Percentiles rank a stretch among this genome's conserved stretches.
Evolutionary conservation across 352 stramenopile genomes (phyloP).

Genomic region (Pilasporangium apinafurcum): DNA sequence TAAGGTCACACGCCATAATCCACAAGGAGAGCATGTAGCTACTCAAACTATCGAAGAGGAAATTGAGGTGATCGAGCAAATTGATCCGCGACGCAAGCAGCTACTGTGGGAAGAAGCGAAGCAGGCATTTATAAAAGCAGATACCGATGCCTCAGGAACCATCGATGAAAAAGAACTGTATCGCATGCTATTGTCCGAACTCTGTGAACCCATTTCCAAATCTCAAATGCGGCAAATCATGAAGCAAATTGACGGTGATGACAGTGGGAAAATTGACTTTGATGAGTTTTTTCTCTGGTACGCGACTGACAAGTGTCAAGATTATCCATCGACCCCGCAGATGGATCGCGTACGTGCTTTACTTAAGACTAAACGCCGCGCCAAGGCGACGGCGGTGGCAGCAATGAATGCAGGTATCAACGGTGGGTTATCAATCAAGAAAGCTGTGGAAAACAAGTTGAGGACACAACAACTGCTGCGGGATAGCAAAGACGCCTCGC

Average conservation of each 20-base stretch:
- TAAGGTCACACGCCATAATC: neutral
- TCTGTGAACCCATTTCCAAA: constrained; percentile 36
- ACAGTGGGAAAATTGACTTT: constrained; percentile 38
- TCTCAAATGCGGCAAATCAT: constrained; percentile 19
- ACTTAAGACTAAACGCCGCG: constrained; percentile 24
- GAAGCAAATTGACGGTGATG: constrained; percentile 24
- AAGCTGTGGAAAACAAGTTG: constrained; percentile 11
- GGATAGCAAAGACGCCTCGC: constrained; percentile 21
- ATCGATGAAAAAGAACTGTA: constrained; percentile 31
- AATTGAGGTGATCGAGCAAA: constrained; percentile 22
- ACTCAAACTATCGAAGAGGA: constrained; percentile 4
- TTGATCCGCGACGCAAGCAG: constrained; percentile 32
- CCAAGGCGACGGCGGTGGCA: constrained; percentile 8
- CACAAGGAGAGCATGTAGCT: neutral
- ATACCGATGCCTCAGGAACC: constrained; percentile 24
- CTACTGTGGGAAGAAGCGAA: constrained; percentile 20
- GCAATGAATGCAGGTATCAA: constrained; percentile 10
- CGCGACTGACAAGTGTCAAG: constrained; percentile 37
- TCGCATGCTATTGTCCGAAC: constrained; percentile 19
- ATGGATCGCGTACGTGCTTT: constrained; percentile 23
- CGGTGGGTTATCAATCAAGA: constrained; percentile 9
- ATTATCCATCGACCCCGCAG: constrained; percentile 21
- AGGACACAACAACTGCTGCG: constrained; percentile 16
- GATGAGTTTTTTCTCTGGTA: constrained; percentile 50
- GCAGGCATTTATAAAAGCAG: constrained; percentile 20